Percentiles rank a stretch among this genome's conserved stretches.
Evolutionary conservation across 139 green algal species (phyloP).

Genomic region (Coelastrella sp.): DNA sequence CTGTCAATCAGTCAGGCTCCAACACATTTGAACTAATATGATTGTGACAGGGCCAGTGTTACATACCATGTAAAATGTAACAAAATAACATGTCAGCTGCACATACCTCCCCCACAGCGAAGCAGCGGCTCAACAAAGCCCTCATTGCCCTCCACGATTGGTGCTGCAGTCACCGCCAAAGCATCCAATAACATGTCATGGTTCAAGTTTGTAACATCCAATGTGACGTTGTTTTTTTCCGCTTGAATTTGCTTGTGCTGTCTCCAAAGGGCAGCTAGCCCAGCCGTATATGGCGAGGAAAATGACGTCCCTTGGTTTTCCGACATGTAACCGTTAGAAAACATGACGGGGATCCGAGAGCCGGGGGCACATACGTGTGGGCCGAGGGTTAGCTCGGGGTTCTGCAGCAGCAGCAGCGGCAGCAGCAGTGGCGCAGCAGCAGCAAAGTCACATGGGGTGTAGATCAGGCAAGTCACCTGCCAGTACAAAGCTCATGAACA

Average conservation of each 20-base stretch:
- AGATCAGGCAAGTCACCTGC: neutral
- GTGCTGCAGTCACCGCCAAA: neutral
- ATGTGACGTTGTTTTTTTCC: too few relatives aligned
- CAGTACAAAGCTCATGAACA: neutral
- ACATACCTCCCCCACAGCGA: neutral
- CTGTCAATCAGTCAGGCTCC: too few relatives aligned
- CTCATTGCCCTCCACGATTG: neutral
- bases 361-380: constrained; percentile 2
- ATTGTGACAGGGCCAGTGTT: too few relatives aligned
- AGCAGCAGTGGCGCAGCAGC: neutral
- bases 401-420: neutral
- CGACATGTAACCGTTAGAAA: neutral
- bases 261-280: constrained; percentile 21
- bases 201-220: too few relatives aligned
- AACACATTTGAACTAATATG: too few relatives aligned
- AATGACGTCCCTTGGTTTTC: neutral
- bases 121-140: neutral
- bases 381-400: neutral
- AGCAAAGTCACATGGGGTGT: neutral
- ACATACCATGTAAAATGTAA: too few relatives aligned
- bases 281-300: neutral
- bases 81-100: too few relatives aligned
- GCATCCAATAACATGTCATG: too few relatives aligned
- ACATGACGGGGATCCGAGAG: neutral
- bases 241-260: neutral